Evolutionary conservation across 805 yeast species (phyloP).

Genomic region (Metschnikowia koreensis): DNA sequence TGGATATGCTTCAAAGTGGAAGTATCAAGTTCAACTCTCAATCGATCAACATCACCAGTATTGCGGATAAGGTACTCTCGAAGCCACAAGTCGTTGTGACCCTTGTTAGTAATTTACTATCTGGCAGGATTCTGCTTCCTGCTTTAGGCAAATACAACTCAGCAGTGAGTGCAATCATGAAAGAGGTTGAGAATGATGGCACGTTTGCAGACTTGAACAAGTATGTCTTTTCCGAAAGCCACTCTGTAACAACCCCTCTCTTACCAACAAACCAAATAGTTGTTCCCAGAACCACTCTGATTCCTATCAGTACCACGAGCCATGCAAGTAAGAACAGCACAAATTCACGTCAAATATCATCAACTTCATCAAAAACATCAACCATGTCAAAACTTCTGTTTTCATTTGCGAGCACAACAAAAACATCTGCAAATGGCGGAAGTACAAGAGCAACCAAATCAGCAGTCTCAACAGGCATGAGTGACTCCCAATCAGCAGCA

Average conservation of each 20-base stretch:
- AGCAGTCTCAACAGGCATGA: not conserved
- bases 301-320: not conserved
- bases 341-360: not conserved
- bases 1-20: constrained; percentile 28
- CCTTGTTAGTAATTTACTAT: constrained; percentile 23
- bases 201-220: constrained; percentile 38
- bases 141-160: constrained; percentile 27
- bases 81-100: constrained; percentile 23
- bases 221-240: constrained; percentile 29
- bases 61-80: constrained; percentile 25
- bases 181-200: constrained; percentile 35
- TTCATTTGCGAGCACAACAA: constrained; percentile 1
- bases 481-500: constrained; percentile 5
- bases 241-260: constrained; percentile 18
- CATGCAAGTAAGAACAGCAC: not conserved
- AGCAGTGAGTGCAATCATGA: constrained; percentile 30
- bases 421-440: not conserved
- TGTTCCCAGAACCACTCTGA: constrained; percentile 13
- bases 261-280: constrained; percentile 18
- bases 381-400: not conserved
- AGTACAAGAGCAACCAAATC: not conserved
- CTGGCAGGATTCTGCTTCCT: constrained; percentile 21
- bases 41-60: constrained; percentile 26
- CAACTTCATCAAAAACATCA: not conserved
- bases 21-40: constrained; percentile 23